Conservation (phyloP, 1,284 basidiomycete species). For the Chondrostereum purpureum region DNA sequence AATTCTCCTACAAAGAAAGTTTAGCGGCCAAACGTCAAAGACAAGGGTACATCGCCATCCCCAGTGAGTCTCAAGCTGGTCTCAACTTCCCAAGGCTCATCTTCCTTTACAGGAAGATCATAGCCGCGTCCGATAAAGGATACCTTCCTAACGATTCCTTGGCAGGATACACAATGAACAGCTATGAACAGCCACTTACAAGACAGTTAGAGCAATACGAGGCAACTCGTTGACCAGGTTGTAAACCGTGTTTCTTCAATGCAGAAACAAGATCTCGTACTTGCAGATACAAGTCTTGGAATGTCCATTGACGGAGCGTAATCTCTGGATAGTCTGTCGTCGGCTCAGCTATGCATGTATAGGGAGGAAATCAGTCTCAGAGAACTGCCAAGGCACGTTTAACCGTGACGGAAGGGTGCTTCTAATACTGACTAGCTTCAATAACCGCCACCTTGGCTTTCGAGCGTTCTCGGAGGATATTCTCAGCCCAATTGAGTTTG, state of each 20-base stretch:
- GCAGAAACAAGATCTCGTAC: conserved; percentile 62
- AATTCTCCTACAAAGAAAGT: conserved; percentile 47
- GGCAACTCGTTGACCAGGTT: conserved; percentile 70
- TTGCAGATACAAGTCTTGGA: conserved; percentile 53
- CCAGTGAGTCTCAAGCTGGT: too few relatives aligned
- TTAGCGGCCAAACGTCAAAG: too few relatives aligned
- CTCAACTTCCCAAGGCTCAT: not conserved
- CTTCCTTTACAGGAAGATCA: conserved; percentile 2
- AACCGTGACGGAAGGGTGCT: conserved; percentile 12
- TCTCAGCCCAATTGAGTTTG: conserved; percentile 81
- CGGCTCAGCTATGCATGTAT: conserved; percentile 48
- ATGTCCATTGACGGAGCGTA: conserved; percentile 43
- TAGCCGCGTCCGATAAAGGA: conserved; percentile 1
- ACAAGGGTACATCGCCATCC: too few relatives aligned
- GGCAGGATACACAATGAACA: too few relatives aligned
- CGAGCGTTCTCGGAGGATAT: conserved; percentile 63
- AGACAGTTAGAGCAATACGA: conserved; percentile 80
- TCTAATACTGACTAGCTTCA: conserved; percentile 52
- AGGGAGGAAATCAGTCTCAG: conserved; percentile 7
- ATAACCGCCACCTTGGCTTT: conserved; percentile 65
- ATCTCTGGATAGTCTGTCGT: conserved; percentile 42
- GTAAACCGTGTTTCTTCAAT: conserved; percentile 53
- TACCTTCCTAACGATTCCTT: too few relatives aligned
- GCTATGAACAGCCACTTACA: conserved; percentile 34
- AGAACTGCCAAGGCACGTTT: too few relatives aligned